Evolutionary conservation across 495 filamentous ascomycete species (phyloP), one percentile per base, ranked within the genome.

Genomic region (Trichoderma virens): DNA sequence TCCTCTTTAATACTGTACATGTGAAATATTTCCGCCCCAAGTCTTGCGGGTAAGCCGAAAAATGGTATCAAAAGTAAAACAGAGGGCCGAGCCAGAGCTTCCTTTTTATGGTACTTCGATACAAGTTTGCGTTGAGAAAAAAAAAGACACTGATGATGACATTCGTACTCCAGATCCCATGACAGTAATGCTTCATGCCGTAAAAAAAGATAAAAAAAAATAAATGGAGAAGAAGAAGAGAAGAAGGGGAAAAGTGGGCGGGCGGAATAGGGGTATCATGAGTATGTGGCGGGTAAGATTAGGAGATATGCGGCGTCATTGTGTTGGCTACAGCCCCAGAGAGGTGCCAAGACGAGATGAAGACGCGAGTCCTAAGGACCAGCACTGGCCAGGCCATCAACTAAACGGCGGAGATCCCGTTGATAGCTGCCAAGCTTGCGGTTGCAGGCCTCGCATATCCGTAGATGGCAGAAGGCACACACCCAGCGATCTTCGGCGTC

Each of bases 391-490:
- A 64, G 30, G 6, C 9, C 27, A 13, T 56, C 64, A 3, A 65
- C 51, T 8, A 65, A 39, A 0, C n/a, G n/a, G 30, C 56, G 23
- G 28, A 65, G 64, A 32, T 65, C 64, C 16, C 64, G 25, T 9
- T 56, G 27, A 23, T 38, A 60, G 30, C 30, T 28, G 30, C 25
- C 27, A 3, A 65, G 32, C 23, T 54, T 31, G 27, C 51, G 32
- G 13, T 35, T 14, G 34, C 64, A 65, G 16, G 59, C 30, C 9
- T 62, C 60, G 60, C 64, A 65, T 23, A 65, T 62, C 20, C 64
- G 64, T 16, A 65, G 9, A 43, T 56, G 32, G 61, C 64, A 65
- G 30, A 54, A 65, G 16, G n/a, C 25, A 35, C 64, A 65, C 18
- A 7, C 25, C 23, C 20, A 65, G 14, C 64, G 59, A 34, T 62